phyloP scores from a whole-genome alignment of 1,139 yeast species.

The Suhomyces ambrosiae region DNA sequence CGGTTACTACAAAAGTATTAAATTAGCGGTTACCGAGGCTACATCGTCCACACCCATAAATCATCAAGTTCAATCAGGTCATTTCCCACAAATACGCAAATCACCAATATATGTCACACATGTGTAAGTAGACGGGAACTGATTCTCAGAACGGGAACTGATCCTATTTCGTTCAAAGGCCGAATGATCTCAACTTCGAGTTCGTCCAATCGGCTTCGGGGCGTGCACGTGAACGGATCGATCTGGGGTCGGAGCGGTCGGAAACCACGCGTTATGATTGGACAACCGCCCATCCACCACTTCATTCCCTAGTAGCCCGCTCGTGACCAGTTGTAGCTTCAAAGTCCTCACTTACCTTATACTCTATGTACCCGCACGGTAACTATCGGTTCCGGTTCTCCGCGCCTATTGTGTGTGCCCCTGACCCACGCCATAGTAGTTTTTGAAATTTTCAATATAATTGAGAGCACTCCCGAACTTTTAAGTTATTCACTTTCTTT shows the following conservation, averaged over 20 bases:
- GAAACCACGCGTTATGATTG: slow-evolving; percentile 14
- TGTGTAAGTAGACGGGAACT: too few relatives aligned
- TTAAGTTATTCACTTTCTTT: slow-evolving; percentile 6
- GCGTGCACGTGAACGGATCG: slow-evolving; percentile 2
- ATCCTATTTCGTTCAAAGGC: too few relatives aligned
- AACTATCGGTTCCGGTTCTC: not conserved
- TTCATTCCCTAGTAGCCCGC: not conserved
- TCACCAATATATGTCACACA: too few relatives aligned
- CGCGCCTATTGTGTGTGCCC: slow-evolving; percentile 1
- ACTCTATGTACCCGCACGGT: not conserved
- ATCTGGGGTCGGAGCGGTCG: slow-evolving; percentile 13
- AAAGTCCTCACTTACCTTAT: not conserved
- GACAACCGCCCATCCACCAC: slow-evolving; percentile 3
- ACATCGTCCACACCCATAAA: too few relatives aligned
- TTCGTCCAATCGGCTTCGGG: not conserved
- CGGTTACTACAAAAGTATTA: too few relatives aligned
- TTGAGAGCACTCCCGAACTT: slow-evolving; percentile 7
- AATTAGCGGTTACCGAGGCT: too few relatives aligned
- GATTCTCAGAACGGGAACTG: too few relatives aligned
- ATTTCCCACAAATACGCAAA: too few relatives aligned
- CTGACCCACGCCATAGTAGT: slow-evolving; percentile 4
- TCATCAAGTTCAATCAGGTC: too few relatives aligned
- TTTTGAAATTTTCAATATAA: slow-evolving; percentile 11
- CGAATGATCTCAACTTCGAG: too few relatives aligned
- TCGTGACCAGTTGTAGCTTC: not conserved